Base-by-base conservation (phyloP, 495 filamentous ascomycete species). In the Penicillium lividum region DNA sequence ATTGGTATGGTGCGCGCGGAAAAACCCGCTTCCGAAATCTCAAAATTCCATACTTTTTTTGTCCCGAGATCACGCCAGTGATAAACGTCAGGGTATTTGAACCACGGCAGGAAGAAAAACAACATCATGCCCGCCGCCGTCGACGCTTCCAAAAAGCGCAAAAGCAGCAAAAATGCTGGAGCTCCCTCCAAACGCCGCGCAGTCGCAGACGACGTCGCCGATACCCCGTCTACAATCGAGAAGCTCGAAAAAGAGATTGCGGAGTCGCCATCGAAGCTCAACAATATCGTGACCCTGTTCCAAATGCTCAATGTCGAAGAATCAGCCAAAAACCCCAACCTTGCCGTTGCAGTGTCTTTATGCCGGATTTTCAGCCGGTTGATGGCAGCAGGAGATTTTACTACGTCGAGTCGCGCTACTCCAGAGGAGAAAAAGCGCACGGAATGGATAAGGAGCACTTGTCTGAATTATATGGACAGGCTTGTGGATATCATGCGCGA, bases 361-460 rank as follows among this genome's bases (percentile, higher is more conserved):
- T 98, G 92, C 68, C 86, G 93, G 58, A 87, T 93, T n/a, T 97
- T 98, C 67, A 85, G 87, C 65, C 84, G 88, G 58, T 80, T 98
- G 51, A 84, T 96, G 65, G 87, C 87, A 9, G 78, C 78, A n/a
- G 93, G 93, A 59, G 82, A 77, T 59, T 65, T 98, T 61, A 78
- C 79, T 10, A 86, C 84, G 69, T 81, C 75, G 52, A 83, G 80
- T 56, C 81, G 80, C 22, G 80, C 80, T 40, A 80, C 85, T 22
- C 8, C 85, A 92, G 53, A 88, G 89, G 59, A 92, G 97, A 62
- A 77, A 76, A 18, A 84, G 89, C 15, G 82, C 49, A 76, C 86
- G 5, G 74, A 80, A 62, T 98, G 94, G 94, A 76, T 98, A 53
- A 88, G 83, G 63, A 87, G 85, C 52, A 80, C 87, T 51, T 84